Evolutionary conservation across 1,284 basidiomycete species (phyloP).

Genomic region (Tylopilus sp.): DNA sequence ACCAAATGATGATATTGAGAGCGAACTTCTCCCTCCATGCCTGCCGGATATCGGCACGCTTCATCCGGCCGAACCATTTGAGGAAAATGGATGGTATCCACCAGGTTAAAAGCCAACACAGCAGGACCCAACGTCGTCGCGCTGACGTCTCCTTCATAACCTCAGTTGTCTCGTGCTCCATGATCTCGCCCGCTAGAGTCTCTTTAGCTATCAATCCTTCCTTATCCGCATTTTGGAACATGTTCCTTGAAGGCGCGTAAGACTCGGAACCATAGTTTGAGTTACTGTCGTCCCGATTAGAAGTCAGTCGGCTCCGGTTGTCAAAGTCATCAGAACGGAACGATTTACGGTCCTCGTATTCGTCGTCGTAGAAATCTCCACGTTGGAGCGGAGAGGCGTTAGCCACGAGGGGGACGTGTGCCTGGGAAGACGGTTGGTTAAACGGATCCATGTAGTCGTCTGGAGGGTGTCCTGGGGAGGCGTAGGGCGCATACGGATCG

Average conservation of each 20-base stretch:
- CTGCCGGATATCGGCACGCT: conserved; percentile 89
- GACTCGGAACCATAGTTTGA: conserved; percentile 85
- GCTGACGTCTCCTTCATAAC: conserved; percentile 78
- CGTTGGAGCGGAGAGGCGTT: conserved; percentile 76
- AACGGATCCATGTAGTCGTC: conserved; percentile 51
- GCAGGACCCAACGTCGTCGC: conserved; percentile 81
- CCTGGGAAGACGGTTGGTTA: conserved; percentile 43
- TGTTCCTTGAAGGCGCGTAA: conserved; percentile 91
- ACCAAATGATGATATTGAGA: conserved; percentile 96
- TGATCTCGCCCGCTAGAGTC: conserved; percentile 71
- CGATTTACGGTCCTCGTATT: conserved; percentile 76
- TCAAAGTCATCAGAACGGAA: conserved; percentile 76
- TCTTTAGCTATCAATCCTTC: conserved; percentile 77
- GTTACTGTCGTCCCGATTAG: conserved; percentile 69
- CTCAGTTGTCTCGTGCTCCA: conserved; percentile 85
- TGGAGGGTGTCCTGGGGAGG: conserved; percentile 43
- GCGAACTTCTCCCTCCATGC: conserved; percentile 98
- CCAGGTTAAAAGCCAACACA: conserved; percentile 91
- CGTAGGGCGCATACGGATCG: conserved; percentile 79
- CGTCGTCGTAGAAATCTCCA: conserved; percentile 69
- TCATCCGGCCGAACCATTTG: conserved; percentile 80
- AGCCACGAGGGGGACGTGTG: conserved; percentile 70
- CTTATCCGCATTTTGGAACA: conserved; percentile 84
- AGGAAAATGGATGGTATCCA: conserved; percentile 82
- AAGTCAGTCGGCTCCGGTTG: conserved; percentile 67